These are phyloP conservation scores for Plantago major DNA, from an alignment of 257 asterid species.

Conservation along the genomic window DNA sequence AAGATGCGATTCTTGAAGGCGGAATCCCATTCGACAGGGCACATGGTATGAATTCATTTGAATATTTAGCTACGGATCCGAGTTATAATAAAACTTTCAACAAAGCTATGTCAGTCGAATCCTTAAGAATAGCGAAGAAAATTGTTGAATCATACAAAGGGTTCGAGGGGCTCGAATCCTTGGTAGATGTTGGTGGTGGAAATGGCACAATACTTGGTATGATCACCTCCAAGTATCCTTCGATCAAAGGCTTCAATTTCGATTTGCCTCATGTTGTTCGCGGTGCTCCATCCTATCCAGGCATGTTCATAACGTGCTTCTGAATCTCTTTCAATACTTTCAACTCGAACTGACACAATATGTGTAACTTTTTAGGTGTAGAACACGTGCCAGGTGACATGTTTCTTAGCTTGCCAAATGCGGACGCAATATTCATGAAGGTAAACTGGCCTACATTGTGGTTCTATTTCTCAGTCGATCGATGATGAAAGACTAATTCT, in stretches of 20 bases:
- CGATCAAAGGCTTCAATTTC: constrained; percentile 38
- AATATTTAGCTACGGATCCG: constrained; percentile 18
- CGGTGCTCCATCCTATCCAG: constrained; percentile 28
- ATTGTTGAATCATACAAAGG: constrained; percentile 34
- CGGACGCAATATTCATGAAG: constrained; percentile 75
- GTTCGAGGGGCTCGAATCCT: constrained; percentile 26
- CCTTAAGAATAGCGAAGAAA: constrained; percentile 25
- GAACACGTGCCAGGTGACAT: constrained; percentile 65
- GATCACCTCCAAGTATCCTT: constrained; percentile 31
- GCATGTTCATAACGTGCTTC: background rate
- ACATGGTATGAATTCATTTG: constrained; percentile 36
- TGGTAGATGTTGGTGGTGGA: constrained; percentile 61
- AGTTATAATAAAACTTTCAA: constrained; percentile 26
- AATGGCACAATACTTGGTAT: constrained; percentile 29
- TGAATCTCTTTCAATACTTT: background rate
- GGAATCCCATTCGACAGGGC: constrained; percentile 36
- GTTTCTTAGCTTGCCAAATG: constrained; percentile 66
- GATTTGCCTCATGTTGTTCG: constrained; percentile 38
- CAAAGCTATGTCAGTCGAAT: constrained; percentile 29
- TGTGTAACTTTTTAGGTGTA: constrained; percentile 25
- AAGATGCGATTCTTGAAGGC: constrained; percentile 45
- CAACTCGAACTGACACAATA: background rate
- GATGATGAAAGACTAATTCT: background rate
- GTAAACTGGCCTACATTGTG: constrained; percentile 18
- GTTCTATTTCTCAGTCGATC: background rate